Conservation (phyloP, 192 early-diverging fungal genomes). For the Haplosporangium gracile region DNA sequence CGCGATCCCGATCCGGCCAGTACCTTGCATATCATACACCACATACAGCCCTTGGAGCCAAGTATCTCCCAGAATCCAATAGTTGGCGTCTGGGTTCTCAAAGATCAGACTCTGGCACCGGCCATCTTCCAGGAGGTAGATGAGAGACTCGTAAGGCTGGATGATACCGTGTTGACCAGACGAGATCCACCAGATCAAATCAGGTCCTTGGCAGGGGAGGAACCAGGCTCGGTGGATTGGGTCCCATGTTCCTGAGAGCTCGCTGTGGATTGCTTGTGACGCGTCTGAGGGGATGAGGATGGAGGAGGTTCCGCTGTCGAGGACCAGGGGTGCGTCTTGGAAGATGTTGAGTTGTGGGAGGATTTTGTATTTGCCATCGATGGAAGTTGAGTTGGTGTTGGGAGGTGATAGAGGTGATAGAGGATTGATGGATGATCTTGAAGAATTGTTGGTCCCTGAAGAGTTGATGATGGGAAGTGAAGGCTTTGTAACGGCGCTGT, state of each 20-base stretch:
- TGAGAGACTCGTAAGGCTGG: slow-evolving; percentile 28
- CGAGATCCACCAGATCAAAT: slow-evolving; percentile 39
- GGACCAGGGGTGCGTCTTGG: slow-evolving; percentile 32
- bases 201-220: slow-evolving; percentile 33
- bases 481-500: not conserved
- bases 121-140: slow-evolving; percentile 28
- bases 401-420: not conserved
- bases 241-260: slow-evolving; percentile 28
- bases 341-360: slow-evolving; percentile 9
- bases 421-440: not conserved
- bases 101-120: slow-evolving; percentile 44
- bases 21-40: slow-evolving; percentile 40
- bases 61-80: slow-evolving; percentile 47
- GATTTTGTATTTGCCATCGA: not conserved
- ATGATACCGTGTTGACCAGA: slow-evolving; percentile 20
- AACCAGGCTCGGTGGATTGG: slow-evolving; percentile 27
- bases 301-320: slow-evolving; percentile 39
- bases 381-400: not conserved
- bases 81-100: slow-evolving; percentile 21
- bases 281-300: slow-evolving; percentile 37
- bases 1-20: slow-evolving; percentile 32
- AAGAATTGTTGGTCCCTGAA: not conserved
- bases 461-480: not conserved
- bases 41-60: slow-evolving; percentile 36
- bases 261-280: slow-evolving; percentile 24